Base-by-base conservation (phyloP, 148 eudicot genomes). In the Suaeda aralocaspica region DNA sequence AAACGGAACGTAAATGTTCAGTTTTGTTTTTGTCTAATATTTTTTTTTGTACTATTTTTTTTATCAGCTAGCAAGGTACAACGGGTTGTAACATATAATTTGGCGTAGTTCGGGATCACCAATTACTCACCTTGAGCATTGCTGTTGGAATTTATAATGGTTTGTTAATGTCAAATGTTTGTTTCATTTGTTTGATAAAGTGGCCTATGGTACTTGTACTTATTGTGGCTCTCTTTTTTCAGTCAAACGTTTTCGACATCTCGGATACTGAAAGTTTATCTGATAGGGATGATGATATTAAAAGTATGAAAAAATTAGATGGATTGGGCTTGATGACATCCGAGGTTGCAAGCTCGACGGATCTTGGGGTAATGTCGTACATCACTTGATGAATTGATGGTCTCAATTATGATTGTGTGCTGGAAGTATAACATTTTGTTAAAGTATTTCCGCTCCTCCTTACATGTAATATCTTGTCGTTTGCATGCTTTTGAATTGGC, bases 291-390 rank as follows among this genome's bases (percentile, higher is more conserved):
- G 74, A 44, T 74, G 78, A 58, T 52, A 39, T 36, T 44, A 52
- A 70, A 69, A 69, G 39, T 64, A 73, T 75, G 75, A 77, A 80
- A 3, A 86, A 83, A 62, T 48, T 78, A 41, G 88, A 87, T 61
- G 71, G 41, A 48, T 58, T 66, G 53, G 84, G 78, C 65, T 71
- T 65, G 44, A 77, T 74, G 25, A 74, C 83, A 58, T 56, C 75
- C n/a, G 74, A 60, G 34, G 58, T 68, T 72, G 79, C 66, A 45
- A 66, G 36, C 65, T 71, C 82, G 22, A 78, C 75, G 72, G 78
- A 73, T 59, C 75, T 61, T 52, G 86, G 69, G 81, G 96, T 90
- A 87, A 13, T 77, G 19, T 55, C 64, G 4, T 45, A n/a, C n/a
- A n/a, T n/a, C n/a, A n/a, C n/a, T n/a, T n/a, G n/a, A n/a, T n/a